phyloP scores from a whole-genome alignment of 805 yeast genomes.

The Yarrowia hollandica region DNA sequence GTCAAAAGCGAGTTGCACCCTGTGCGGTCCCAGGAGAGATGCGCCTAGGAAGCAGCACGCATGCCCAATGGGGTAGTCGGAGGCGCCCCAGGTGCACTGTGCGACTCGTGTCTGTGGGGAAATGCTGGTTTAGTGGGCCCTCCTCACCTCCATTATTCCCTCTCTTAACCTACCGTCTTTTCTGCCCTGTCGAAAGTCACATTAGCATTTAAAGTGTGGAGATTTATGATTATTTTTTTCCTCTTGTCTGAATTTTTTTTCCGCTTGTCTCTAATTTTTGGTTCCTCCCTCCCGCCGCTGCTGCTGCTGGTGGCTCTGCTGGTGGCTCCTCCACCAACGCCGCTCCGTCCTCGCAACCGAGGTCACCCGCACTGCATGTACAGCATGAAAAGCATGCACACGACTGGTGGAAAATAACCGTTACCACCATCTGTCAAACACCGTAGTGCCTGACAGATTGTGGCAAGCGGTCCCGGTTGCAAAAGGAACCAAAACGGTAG shows the following conservation, averaged over 20 bases:
- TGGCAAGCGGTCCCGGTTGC: not conserved
- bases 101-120: conserved; percentile 21
- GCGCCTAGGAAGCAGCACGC: not conserved
- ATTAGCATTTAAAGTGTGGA: conserved; percentile 5
- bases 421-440: too few species aligned
- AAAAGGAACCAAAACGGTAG: not conserved
- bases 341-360: conserved; percentile 1
- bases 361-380: conserved; percentile 6
- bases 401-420: too few species aligned
- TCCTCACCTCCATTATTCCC: not conserved
- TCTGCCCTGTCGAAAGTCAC: not conserved
- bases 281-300: not conserved
- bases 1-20: conserved; percentile 1
- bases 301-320: not conserved
- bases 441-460: not conserved
- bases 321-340: conserved; percentile 15
- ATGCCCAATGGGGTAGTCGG: conserved; percentile 23
- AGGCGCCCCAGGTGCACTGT: conserved; percentile 8
- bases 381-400: conserved; percentile 1
- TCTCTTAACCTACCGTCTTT: too few species aligned
- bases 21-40: not conserved
- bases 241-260: not conserved
- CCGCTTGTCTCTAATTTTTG: not conserved
- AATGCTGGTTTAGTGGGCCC: not conserved
- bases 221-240: conserved; percentile 8